Conservation (phyloP, 2,329 filamentous ascomycete species). For the Paecilomyces sp. region DNA sequence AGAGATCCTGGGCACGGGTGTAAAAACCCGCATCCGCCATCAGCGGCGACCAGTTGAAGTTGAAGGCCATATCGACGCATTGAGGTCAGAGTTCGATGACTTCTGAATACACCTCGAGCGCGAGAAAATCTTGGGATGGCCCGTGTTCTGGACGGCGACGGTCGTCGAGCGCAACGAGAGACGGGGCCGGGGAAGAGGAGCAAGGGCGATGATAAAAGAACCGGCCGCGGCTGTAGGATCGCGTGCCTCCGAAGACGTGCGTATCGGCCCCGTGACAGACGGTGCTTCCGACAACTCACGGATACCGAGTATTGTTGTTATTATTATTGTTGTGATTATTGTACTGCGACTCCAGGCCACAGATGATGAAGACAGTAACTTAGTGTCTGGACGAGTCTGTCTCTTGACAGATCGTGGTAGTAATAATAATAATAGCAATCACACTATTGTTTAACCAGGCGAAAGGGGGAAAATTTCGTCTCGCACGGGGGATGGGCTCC, state of each 20-base stretch:
- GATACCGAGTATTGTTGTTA: neutral
- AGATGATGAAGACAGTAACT: neutral
- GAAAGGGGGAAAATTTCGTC: neutral
- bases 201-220: constrained; percentile 10
- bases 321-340: no score
- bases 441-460: neutral
- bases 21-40: constrained; percentile 92
- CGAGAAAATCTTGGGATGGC: neutral
- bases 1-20: constrained; percentile 81
- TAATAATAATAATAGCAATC: no score
- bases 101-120: neutral
- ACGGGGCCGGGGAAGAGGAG: constrained; percentile 14
- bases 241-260: neutral
- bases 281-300: neutral
- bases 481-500: neutral
- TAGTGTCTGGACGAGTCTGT: neutral
- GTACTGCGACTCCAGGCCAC: neutral
- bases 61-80: constrained; percentile 77
- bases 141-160: neutral
- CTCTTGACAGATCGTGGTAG: neutral
- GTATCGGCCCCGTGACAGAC: neutral
- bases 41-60: constrained; percentile 99
- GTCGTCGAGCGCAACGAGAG: constrained; percentile 6
- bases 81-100: constrained; percentile 3
- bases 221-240: constrained; percentile 1